Base-by-base conservation (phyloP, 2,329 filamentous ascomycete genomes). In the Verticillium isaacii region DNA sequence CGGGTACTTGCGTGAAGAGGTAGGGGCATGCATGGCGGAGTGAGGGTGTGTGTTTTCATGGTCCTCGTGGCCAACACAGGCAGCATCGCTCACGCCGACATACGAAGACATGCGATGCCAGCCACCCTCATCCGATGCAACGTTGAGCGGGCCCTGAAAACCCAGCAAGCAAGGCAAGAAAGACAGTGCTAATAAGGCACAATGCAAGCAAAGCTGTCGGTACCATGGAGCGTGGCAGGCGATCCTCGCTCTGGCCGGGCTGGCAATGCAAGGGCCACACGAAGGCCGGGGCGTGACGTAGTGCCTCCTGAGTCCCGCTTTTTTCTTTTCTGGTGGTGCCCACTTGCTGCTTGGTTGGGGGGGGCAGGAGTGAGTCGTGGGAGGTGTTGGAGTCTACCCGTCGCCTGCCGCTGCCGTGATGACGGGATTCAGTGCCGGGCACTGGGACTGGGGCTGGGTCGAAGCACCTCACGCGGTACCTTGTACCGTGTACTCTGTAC, bases 251-350 rank as follows among this genome's bases (percentile, higher is more conserved):
- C 45, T 50, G 17, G 45, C 45, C 45, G 45, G 45, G 45, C 19
- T 50, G n/a, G 45, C 45, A n/a, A 59, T 62, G 62, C 64, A 62
- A 64, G 64, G 64, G 60, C 60, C 59, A 59, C 23, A 25, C 52
- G 56, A 60, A 56, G 62, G 62, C 54, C 58, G 56, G 56, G 59
- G 36, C 62, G 64, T 65, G 64, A 65, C 64, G 64, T 65, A 62
- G 62, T 61, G 64, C 57, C 62, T 32, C 34, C 17, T 17, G n/a
- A 59, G 3, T 57, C 62, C 64, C 37, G 15, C 62, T 63, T 61
- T 64, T 57, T n/a, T 57, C 57, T 36, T 36, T 32, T 56, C n/a
- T 57, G 34, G n/a, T 37, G 32, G 34, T 57, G 32, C 19, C 50
- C 19, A 55, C 11, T 15, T 36, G 55, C 55, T 12, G 32, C 19